A percentile compares a stretch with the other conserved stretches of the same genome.
phyloP scores from a whole-genome alignment of 2,329 filamentous ascomycete species.

The Penicillium frequentans region DNA sequence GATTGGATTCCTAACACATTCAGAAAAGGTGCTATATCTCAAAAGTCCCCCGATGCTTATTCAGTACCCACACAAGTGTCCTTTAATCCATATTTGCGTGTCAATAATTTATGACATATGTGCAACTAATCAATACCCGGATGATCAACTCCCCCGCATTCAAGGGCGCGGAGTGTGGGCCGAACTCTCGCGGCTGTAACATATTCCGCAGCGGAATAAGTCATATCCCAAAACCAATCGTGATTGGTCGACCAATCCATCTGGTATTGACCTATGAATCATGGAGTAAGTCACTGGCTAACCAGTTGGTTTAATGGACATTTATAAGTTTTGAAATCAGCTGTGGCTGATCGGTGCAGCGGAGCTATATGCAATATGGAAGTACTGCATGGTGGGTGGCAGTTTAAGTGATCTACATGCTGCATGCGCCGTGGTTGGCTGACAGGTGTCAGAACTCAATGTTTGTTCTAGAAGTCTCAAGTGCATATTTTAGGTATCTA shows the following conservation, averaged over 20 bases:
- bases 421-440: not conserved
- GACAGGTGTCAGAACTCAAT: not conserved
- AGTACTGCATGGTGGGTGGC: not conserved
- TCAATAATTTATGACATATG: not conserved
- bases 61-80: not conserved
- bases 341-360: too few species aligned
- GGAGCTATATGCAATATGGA: not conserved
- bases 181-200: slow-evolving; percentile 4
- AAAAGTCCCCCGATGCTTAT: too few species aligned
- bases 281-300: not conserved
- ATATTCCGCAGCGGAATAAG: slow-evolving; percentile 18
- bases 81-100: not conserved
- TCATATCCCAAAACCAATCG: slow-evolving; percentile 11
- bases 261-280: not conserved
- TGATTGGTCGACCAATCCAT: slow-evolving; percentile 9
- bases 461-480: not conserved
- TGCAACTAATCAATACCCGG: not conserved
- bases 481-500: not conserved
- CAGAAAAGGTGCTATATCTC: too few species aligned
- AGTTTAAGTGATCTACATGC: not conserved
- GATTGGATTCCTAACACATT: too few species aligned
- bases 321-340: too few species aligned
- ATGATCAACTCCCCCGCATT: not conserved
- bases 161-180: not conserved
- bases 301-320: not conserved